These are phyloP conservation scores for Claviceps africana DNA, from an alignment of 2,329 filamentous ascomycete genomes.

Conservation along the genomic window DNA sequence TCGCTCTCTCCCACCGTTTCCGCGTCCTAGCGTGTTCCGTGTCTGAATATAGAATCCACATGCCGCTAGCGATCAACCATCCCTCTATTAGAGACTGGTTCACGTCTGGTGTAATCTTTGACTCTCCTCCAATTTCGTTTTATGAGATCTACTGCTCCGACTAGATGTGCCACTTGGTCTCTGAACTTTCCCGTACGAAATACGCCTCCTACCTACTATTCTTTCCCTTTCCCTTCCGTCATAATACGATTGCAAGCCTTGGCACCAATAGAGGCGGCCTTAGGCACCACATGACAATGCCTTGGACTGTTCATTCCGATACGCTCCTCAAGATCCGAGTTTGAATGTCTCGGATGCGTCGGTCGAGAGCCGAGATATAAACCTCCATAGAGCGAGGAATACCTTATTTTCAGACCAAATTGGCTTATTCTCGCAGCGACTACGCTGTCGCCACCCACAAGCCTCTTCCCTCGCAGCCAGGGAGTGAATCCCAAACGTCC, in stretches of 20 bases:
- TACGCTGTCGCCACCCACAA: not conserved
- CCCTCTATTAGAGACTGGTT: slow-evolving; percentile 4
- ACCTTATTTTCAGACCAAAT: not conserved
- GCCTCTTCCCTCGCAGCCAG: not conserved
- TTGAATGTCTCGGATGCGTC: not conserved
- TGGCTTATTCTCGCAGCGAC: not conserved
- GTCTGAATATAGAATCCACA: slow-evolving; percentile 3
- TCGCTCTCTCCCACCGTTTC: not conserved
- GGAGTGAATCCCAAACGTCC: not conserved
- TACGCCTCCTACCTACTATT: too few relatives aligned
- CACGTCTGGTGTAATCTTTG: not conserved
- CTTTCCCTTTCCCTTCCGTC: not conserved
- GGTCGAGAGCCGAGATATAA: too few relatives aligned
- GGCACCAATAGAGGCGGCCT: not conserved
- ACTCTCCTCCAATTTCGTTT: not conserved
- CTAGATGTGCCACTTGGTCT: not conserved
- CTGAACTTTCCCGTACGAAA: not conserved
- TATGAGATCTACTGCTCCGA: not conserved
- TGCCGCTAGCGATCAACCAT: slow-evolving; percentile 4
- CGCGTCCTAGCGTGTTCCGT: slow-evolving; percentile 4
- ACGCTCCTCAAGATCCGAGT: not conserved
- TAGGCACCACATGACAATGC: not conserved
- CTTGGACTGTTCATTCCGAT: not conserved
- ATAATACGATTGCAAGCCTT: not conserved
- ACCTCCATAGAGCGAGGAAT: not conserved